phyloP scores from a whole-genome alignment of 192 early-diverging fungal species.

The Podila horticola region DNA sequence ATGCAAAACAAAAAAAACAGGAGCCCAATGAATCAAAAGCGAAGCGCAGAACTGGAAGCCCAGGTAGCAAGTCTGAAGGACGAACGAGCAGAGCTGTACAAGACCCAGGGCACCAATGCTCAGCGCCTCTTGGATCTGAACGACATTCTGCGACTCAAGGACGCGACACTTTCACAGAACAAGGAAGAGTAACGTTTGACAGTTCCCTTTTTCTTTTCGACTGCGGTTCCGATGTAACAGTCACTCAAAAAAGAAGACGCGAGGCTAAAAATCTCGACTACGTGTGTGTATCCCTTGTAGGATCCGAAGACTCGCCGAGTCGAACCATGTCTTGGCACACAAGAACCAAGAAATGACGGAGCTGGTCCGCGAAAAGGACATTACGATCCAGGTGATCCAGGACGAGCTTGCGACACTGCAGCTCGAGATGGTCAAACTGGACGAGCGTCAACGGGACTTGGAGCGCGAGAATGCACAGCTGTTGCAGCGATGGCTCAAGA shows the following conservation, averaged over 20 bases:
- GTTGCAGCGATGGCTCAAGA: constrained; percentile 91
- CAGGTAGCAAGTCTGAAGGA: constrained; percentile 82
- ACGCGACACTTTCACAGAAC: constrained; percentile 65
- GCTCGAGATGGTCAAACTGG: constrained; percentile 85
- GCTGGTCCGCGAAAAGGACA: constrained; percentile 86
- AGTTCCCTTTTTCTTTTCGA: constrained; percentile 13
- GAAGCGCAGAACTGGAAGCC: constrained; percentile 77
- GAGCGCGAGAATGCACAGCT: constrained; percentile 88
- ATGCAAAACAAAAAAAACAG: too few species aligned
- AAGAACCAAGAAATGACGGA: constrained; percentile 53
- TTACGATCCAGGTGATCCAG: constrained; percentile 90
- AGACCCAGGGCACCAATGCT: constrained; percentile 90
- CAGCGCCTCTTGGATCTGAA: constrained; percentile 88
- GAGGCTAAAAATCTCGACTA: background rate
- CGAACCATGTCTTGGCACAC: constrained; percentile 23
- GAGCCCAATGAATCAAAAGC: constrained; percentile 68
- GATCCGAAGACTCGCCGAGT: constrained; percentile 47
- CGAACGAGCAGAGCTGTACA: constrained; percentile 90
- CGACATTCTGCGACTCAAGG: constrained; percentile 73
- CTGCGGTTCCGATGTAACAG: background rate
- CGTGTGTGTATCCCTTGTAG: constrained; percentile 19
- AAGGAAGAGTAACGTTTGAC: constrained; percentile 71
- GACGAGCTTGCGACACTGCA: constrained; percentile 93
- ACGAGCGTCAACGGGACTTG: constrained; percentile 72
- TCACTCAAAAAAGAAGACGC: constrained; percentile 13